Conservation (phyloP, 805 yeast genomes). For the Suhomyces emberorum region DNA sequence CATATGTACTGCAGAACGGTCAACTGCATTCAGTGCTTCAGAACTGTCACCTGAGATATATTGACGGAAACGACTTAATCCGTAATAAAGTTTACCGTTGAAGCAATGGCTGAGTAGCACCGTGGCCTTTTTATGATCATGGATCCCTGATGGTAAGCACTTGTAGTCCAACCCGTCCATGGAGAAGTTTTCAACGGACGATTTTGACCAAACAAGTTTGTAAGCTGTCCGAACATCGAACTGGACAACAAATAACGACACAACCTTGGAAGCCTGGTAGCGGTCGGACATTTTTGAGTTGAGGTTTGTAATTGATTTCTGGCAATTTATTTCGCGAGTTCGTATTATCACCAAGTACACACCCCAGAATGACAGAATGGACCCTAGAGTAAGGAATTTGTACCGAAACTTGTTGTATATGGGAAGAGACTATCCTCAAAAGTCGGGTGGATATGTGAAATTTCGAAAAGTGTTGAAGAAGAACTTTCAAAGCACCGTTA, state of each 20-base stretch:
- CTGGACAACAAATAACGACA: constrained; percentile 31
- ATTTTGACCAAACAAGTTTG: constrained; percentile 33
- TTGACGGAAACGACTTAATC: constrained; percentile 33
- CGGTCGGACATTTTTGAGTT: neutral
- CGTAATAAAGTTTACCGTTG: constrained; percentile 27
- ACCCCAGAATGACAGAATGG: too few relatives aligned
- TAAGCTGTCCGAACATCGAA: constrained; percentile 38
- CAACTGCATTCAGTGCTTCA: neutral
- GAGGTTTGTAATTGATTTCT: too few relatives aligned
- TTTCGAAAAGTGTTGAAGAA: constrained; percentile 19
- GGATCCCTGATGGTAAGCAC: constrained; percentile 40
- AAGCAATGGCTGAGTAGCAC: constrained; percentile 29
- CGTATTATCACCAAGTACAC: too few relatives aligned
- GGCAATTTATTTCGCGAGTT: too few relatives aligned
- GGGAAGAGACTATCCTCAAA: constrained; percentile 35
- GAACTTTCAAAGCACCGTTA: constrained; percentile 15
- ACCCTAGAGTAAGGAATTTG: constrained; percentile 19
- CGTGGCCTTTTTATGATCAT: constrained; percentile 28
- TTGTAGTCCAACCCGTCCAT: constrained; percentile 37
- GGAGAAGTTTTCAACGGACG: constrained; percentile 13
- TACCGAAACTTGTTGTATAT: constrained; percentile 28
- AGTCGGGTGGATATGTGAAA: constrained; percentile 27
- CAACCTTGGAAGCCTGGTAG: constrained; percentile 22
- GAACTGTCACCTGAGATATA: constrained; percentile 3
- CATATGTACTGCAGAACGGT: constrained; percentile 45